phyloP scores from a whole-genome alignment of 345 rosid genomes.

The Barbarea vulgaris region DNA sequence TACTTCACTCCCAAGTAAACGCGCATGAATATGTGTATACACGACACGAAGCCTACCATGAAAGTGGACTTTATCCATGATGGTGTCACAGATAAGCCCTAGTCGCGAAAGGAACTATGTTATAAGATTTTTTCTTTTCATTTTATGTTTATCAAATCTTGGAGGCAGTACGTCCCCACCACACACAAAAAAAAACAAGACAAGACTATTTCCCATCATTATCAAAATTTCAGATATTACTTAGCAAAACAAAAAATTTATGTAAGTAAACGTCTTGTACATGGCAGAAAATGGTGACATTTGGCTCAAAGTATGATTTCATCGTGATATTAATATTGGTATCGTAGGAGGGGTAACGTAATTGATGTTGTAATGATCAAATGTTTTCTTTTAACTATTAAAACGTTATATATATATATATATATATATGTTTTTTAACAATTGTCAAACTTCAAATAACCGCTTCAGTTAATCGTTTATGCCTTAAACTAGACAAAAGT shows the following conservation, averaged over 20 bases:
- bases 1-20: conserved; percentile 19
- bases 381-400: too few species aligned
- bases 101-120: conserved; percentile 1
- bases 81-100: conserved; percentile 11
- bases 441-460: background rate
- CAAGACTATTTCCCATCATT: background rate
- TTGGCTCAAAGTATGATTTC: conserved; percentile 22
- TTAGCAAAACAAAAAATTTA: background rate
- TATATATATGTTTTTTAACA: too few species aligned
- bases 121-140: background rate
- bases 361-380: conserved; percentile 10
- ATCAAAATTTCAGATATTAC: conserved; percentile 1
- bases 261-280: background rate
- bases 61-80: conserved; percentile 19
- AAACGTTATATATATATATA: too few species aligned
- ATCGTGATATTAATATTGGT: background rate
- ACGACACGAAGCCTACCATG: conserved; percentile 19
- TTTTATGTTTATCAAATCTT: background rate
- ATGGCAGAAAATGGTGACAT: background rate
- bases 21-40: conserved; percentile 1
- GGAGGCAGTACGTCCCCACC: background rate
- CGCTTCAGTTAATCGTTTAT: conserved; percentile 8
- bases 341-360: conserved; percentile 4
- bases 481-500: background rate
- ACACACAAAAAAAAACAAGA: background rate